Evolutionary conservation across 495 filamentous ascomycete species (phyloP), one percentile per base, ranked within the genome.

Genomic region (Hyaloscypha finlandica): DNA sequence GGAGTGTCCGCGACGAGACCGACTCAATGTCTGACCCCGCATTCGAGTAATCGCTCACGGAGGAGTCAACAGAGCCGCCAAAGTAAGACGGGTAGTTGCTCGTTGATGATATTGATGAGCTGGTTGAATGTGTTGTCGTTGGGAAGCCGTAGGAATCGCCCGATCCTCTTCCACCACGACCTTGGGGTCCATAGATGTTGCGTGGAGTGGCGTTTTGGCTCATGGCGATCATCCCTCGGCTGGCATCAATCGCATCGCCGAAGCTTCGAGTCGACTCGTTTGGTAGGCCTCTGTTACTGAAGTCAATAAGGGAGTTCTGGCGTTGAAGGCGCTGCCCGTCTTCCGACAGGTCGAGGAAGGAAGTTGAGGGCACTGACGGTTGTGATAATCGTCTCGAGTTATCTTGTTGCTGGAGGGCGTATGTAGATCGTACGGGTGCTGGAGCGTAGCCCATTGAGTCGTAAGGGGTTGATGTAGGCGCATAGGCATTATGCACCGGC

Each of bases 111-210:
- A 98, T 92, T 51, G 96, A 98, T 3, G 96, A 98, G 72, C 86
- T 92, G n/a, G 92, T 86, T 1, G 95, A 98, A 78, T 98, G 94
- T 19, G 90, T 85, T 19, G 92, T 25, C 25, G 25, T 85, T 2
- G 94, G 94, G 76, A 97, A 97, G 30, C 94, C 94, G 72, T 97
- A 97, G 9, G 92, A 92, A 76, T 97, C 93, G n/a, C 86, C 81
- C 3, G 93, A 94, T 39, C 88, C 87, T 39, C 92, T 83, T 33
- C 85, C 81, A 55, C 80, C 74, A 62, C 76, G 77, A 30, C 79
- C 81, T 66, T 84, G 86, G 67, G 88, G 82, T 57, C 88, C 92
- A 73, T 96, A 97, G 71, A 96, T 92, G 77, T 93, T 93, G 54
- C 93, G 84, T 19, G 94, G 93, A 8, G 94, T 91, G n/a, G 82